These are phyloP conservation scores for Boletus patriciae DNA, from an alignment of 768 basidiomycete genomes.

Conservation along the genomic window DNA sequence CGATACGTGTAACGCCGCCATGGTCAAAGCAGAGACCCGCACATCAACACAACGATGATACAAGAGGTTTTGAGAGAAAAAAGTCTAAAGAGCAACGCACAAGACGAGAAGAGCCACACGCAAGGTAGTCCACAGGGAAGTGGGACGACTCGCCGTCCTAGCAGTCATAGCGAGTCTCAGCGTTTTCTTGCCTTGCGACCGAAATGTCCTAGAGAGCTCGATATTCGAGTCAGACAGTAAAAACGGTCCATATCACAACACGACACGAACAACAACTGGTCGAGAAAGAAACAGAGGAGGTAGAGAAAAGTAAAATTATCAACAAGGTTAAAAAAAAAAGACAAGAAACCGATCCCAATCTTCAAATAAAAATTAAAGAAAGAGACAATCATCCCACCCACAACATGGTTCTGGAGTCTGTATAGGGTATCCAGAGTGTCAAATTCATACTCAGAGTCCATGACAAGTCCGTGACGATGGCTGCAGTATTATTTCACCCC, in stretches of 20 bases:
- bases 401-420: conserved; percentile 10
- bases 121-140: no score
- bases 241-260: conserved; percentile 4
- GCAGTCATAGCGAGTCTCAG: no score
- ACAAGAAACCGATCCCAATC: neutral
- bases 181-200: no score
- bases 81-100: no score
- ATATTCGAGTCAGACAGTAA: neutral
- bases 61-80: no score
- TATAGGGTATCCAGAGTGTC: conserved; percentile 14
- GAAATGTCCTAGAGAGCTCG: neutral
- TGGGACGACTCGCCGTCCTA: no score
- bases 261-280: conserved; percentile 1
- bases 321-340: neutral
- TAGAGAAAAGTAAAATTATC: neutral
- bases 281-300: neutral
- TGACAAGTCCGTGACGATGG: neutral
- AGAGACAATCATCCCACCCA: neutral
- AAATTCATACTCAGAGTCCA: neutral
- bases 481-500: neutral
- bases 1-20: no score
- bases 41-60: no score
- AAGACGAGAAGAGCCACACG: no score
- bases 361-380: neutral
- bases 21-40: no score